Evolutionary conservation across 805 yeast genomes (phyloP).

Genomic region (Yamadazyma laniorum): DNA sequence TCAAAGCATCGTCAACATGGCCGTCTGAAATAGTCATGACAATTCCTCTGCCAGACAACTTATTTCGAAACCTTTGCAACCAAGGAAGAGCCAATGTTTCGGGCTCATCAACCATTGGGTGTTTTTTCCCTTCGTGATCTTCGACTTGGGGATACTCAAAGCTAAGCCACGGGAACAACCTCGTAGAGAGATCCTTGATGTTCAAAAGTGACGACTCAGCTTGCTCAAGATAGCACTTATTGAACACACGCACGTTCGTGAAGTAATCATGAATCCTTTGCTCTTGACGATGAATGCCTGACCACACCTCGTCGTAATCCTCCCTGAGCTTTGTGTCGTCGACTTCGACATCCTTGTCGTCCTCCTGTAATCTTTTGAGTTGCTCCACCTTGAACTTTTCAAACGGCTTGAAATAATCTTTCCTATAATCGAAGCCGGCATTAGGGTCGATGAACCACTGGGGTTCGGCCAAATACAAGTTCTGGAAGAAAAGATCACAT

Average conservation of each 20-base stretch:
- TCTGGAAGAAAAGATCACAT: constrained; percentile 24
- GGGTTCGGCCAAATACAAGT: constrained; percentile 9
- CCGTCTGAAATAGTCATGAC: constrained; percentile 30
- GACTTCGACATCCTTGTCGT: constrained; percentile 10
- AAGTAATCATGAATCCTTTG: constrained; percentile 23
- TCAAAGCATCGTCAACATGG: constrained; percentile 21
- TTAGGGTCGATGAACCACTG: constrained; percentile 19
- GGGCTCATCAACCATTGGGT: neutral
- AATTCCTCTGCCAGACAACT: constrained; percentile 31
- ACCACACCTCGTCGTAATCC: constrained; percentile 14
- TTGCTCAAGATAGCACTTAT: constrained; percentile 21
- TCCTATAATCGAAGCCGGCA: constrained; percentile 15
- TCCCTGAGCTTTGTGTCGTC: constrained; percentile 4
- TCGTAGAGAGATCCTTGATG: constrained; percentile 14
- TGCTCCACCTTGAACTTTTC: constrained; percentile 11
- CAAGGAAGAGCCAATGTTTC: neutral
- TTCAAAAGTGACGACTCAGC: constrained; percentile 1
- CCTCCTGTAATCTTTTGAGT: constrained; percentile 6
- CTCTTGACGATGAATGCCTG: constrained; percentile 18
- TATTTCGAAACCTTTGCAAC: constrained; percentile 12
- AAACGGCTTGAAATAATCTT: constrained; percentile 13
- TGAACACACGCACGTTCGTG: constrained; percentile 22
- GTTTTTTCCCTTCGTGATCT: constrained; percentile 10
- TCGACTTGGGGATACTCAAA: constrained; percentile 19
- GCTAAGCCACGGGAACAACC: constrained; percentile 25